phyloP scores from a whole-genome alignment of 2,329 filamentous ascomycete genomes.

The Colletotrichum costaricense region DNA sequence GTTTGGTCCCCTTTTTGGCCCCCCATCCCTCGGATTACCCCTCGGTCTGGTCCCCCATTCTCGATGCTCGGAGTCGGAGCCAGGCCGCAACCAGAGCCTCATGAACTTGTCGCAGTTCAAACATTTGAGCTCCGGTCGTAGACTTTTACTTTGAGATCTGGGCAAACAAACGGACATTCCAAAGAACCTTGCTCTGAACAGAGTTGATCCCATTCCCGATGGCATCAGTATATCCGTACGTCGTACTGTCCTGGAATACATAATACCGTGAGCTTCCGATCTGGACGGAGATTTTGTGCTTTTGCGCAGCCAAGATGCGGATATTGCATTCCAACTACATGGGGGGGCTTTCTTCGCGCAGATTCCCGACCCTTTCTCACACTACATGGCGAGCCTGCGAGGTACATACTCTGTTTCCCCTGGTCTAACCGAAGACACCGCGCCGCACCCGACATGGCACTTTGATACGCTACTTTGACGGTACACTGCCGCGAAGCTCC shows the following conservation, averaged over 20 bases:
- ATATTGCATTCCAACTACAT: background rate
- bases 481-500: background rate
- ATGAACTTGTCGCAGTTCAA: background rate
- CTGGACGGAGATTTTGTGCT: background rate
- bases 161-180: background rate
- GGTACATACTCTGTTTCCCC: background rate
- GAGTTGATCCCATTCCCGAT: too few relatives aligned
- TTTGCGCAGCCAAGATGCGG: conserved; percentile 2
- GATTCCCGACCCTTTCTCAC: background rate
- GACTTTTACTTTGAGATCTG: background rate
- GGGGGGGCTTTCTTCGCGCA: background rate
- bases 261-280: background rate
- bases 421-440: background rate
- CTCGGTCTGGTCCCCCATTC: background rate
- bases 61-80: background rate
- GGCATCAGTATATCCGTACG: too few relatives aligned
- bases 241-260: too few relatives aligned
- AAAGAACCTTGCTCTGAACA: background rate
- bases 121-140: background rate
- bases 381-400: background rate
- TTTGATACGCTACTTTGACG: background rate
- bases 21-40: background rate
- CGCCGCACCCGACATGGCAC: background rate
- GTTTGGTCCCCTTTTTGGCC: background rate
- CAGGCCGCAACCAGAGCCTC: background rate